Percentiles rank a stretch among this genome's conserved stretches.
These are phyloP conservation scores for Lipomyces kockii DNA, from an alignment of 805 yeast genomes.

Conservation along the genomic window DNA sequence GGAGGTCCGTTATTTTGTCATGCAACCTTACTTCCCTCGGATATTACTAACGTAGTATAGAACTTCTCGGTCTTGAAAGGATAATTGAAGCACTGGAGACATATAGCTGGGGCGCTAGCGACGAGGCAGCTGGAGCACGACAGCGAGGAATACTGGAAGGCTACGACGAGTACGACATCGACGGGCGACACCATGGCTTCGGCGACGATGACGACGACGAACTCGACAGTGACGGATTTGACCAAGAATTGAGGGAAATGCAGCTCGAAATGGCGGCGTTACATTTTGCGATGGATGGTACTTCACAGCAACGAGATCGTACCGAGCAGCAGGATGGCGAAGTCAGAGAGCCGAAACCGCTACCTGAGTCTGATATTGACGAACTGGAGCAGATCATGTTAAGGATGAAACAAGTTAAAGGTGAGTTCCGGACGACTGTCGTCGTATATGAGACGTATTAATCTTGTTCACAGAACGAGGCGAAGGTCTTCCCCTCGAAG, in stretches of 20 bases:
- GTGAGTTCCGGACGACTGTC: conserved; percentile 16
- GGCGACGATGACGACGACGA: conserved; percentile 31
- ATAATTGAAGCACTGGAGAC: conserved; percentile 43
- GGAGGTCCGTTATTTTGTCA: conserved; percentile 23
- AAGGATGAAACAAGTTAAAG: conserved; percentile 40
- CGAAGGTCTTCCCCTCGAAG: conserved; percentile 38
- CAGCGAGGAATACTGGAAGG: conserved; percentile 3
- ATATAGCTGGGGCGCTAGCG: conserved; percentile 21
- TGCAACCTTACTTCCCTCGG: not conserved
- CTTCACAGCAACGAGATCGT: conserved; percentile 9
- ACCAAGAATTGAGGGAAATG: conserved; percentile 32
- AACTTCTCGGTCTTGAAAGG: conserved; percentile 39
- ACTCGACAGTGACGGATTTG: conserved; percentile 25
- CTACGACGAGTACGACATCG: conserved; percentile 15
- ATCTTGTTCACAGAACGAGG: conserved; percentile 25
- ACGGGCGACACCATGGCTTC: not conserved
- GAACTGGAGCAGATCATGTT: conserved; percentile 43
- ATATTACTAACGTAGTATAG: conserved; percentile 3
- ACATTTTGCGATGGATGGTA: conserved; percentile 27
- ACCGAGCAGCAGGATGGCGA: conserved; percentile 14
- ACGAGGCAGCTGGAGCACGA: not conserved
- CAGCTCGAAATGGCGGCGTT: conserved; percentile 37
- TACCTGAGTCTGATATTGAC: conserved; percentile 35
- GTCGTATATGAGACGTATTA: not conserved
- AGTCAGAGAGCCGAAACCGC: conserved; percentile 20